Evolutionary conservation across 805 yeast species (phyloP), one percentile per base, ranked within the genome.

Genomic region (Sugiyamaella marilandica): DNA sequence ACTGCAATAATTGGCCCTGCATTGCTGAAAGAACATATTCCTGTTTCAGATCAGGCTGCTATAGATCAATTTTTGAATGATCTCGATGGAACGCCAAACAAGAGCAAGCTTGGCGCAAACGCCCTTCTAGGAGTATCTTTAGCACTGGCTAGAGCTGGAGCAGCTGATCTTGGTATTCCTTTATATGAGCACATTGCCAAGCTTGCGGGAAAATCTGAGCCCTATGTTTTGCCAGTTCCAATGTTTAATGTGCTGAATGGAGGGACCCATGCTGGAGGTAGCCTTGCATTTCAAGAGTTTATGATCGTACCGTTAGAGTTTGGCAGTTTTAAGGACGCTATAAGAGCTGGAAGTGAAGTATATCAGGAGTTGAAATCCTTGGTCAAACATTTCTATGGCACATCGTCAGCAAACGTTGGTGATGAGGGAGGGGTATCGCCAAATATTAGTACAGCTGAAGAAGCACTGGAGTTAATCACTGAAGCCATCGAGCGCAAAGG

Each of bases 361-460:
- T 92, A 92, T 94, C 97, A 91, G 84, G 80, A 81, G 78, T 83
- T 92, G 75, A 94, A 94, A 82, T 76, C 90, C 62, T 78, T 86
- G 69, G 85, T 98, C 75, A 87, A 87, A 84, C 84, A 88, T 84
- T 81, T 78, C 74, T 92, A 91, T 85, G 99, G 99, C 73, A 85
- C 88, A 71, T 84, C 95, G 59, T 98, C 98, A 69, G 98, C 96
- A 79, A 92, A 92, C 80, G 99, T 92, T 72, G 99, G 99, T 83
- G 99, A 92, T 77, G 98, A 92, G 82, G 98, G 99, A 85, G 99
- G 99, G 83, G 97, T 92, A 80, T 98, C 99, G 68, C 99, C 99
- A 76, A 88, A 90, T 76, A 84, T 94, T 64, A 81, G 85, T 63
- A 82, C 97, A 66, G 92, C 99, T 72, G 87, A 82, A 76, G 98